Conservation (phyloP, 2,329 filamentous ascomycete genomes). For the Xylaria sp. region DNA sequence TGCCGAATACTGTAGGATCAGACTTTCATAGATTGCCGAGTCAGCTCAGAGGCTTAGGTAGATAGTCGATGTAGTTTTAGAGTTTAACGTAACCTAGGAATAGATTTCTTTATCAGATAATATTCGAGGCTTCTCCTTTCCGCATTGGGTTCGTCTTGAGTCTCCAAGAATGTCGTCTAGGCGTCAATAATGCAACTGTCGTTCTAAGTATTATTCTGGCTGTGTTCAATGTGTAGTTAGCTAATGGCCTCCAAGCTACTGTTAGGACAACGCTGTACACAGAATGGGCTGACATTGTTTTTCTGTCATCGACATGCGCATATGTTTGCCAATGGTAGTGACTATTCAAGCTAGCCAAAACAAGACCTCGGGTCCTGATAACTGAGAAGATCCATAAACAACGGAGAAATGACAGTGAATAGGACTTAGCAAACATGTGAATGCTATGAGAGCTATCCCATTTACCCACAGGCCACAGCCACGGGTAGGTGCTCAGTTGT, state of each 20-base stretch:
- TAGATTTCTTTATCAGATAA: too few relatives aligned
- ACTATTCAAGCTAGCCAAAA: neutral
- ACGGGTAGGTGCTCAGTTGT: constrained; percentile 3
- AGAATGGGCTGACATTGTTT: neutral
- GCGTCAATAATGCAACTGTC: neutral
- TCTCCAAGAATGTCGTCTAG: neutral
- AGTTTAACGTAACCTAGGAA: too few relatives aligned
- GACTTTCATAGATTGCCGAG: neutral
- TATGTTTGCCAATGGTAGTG: neutral
- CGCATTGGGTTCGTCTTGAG: too few relatives aligned
- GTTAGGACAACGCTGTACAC: neutral
- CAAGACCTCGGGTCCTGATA: neutral
- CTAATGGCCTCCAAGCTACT: neutral
- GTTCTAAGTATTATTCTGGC: neutral
- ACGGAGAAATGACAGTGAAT: neutral
- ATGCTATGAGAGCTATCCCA: neutral
- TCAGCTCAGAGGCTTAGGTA: too few relatives aligned
- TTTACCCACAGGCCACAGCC: neutral
- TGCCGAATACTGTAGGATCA: neutral
- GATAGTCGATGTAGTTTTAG: neutral
- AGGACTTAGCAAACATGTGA: constrained; percentile 4
- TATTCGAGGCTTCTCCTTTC: too few relatives aligned
- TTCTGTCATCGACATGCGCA: neutral
- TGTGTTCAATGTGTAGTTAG: neutral
- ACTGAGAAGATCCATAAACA: neutral